Evolutionary conservation across 1,284 basidiomycete species (phyloP).

Genomic region (Apiotrichum akiyoshidainum): DNA sequence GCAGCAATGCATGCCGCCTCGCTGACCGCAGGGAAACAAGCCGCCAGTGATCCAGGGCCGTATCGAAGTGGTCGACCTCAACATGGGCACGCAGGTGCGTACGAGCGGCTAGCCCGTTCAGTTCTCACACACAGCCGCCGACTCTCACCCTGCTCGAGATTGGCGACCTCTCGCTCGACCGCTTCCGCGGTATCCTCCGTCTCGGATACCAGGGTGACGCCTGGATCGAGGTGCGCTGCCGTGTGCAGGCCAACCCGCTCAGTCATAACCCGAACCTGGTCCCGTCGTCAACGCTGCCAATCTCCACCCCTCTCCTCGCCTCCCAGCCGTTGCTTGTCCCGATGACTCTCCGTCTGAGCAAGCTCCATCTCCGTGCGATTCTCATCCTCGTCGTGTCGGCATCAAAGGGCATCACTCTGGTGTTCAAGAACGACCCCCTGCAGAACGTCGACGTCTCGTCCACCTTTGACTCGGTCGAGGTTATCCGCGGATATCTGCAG

Average conservation of each 20-base stretch:
- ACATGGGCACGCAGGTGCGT: constrained; percentile 92
- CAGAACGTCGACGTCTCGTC: constrained; percentile 97
- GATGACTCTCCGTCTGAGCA: constrained; percentile 94
- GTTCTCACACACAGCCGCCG: constrained; percentile 64
- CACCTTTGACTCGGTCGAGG: constrained; percentile 96
- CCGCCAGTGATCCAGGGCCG: constrained; percentile 96
- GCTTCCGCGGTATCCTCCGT: constrained; percentile 95
- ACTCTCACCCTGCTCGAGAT: constrained; percentile 97
- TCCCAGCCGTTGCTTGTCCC: constrained; percentile 92
- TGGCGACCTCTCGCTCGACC: constrained; percentile 90
- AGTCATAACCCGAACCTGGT: constrained; percentile 77
- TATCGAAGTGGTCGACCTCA: constrained; percentile 94
- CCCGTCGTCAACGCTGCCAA: constrained; percentile 69
- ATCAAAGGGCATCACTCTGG: constrained; percentile 95
- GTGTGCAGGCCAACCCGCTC: constrained; percentile 66
- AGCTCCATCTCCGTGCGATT: constrained; percentile 89
- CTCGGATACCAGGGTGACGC: constrained; percentile 95
- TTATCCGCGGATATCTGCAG: constrained; percentile 95
- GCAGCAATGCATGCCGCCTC: not conserved
- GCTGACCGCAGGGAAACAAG: constrained; percentile 69
- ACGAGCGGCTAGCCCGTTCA: not conserved
- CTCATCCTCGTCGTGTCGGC: constrained; percentile 96
- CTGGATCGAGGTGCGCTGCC: constrained; percentile 89
- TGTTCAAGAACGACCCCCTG: constrained; percentile 99
- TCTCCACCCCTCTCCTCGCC: constrained; percentile 76